Evolutionary conservation across 768 basidiomycete species (phyloP).

Genomic region (Amanita inopinata): DNA sequence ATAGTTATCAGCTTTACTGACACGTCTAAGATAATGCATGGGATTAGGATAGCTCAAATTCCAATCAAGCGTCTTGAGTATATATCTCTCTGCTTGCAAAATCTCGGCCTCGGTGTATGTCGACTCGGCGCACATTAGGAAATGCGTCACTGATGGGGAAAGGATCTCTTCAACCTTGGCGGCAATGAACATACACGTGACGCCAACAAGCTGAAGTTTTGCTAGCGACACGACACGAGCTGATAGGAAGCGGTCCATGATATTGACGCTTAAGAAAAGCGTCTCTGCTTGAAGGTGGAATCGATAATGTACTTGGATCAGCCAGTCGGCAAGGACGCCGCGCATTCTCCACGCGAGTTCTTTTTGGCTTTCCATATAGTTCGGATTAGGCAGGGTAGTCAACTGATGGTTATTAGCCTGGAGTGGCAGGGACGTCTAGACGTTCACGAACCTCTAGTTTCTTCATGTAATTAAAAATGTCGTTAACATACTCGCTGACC

Average conservation of each 20-base stretch:
- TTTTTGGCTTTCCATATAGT: slow-evolving; percentile 92
- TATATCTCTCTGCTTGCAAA: slow-evolving; percentile 71
- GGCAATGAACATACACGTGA: slow-evolving; percentile 88
- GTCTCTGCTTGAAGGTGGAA: slow-evolving; percentile 93
- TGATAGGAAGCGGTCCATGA: slow-evolving; percentile 78
- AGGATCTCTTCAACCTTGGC: slow-evolving; percentile 96
- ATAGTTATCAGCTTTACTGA: slow-evolving; percentile 95
- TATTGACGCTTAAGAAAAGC: slow-evolving; percentile 88
- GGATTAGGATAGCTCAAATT: slow-evolving; percentile 91
- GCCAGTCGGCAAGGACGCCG: slow-evolving; percentile 90
- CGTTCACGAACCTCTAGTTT: slow-evolving; percentile 61
- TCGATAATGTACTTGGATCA: slow-evolving; percentile 89
- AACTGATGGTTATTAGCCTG: slow-evolving; percentile 29
- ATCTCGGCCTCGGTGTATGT: slow-evolving; percentile 78
- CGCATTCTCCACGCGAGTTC: slow-evolving; percentile 97
- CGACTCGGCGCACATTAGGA: slow-evolving; percentile 77
- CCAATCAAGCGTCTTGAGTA: slow-evolving; percentile 89
- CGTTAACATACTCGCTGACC: slow-evolving; percentile 93
- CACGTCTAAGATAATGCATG: slow-evolving; percentile 83
- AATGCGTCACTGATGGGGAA: slow-evolving; percentile 83
- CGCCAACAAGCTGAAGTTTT: slow-evolving; percentile 92
- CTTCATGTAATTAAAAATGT: slow-evolving; percentile 91
- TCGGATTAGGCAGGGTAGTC: slow-evolving; percentile 79
- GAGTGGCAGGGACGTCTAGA: not conserved
- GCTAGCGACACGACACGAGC: slow-evolving; percentile 76